phyloP scores from a whole-genome alignment of 441 rosid species.

The Populus hybrid region DNA sequence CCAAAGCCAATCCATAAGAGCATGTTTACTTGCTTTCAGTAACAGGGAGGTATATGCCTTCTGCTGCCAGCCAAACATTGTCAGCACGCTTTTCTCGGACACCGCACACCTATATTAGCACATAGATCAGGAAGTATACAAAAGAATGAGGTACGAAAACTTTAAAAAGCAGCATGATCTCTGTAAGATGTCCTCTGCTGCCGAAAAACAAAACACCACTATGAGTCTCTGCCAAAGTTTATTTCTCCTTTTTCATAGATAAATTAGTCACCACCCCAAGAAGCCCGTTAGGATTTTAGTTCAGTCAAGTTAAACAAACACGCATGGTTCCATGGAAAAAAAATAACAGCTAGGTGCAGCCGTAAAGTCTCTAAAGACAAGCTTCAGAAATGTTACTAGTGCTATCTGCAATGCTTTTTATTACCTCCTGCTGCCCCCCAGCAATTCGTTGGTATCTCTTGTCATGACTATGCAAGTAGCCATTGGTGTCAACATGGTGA shows the following conservation, averaged over 20 bases:
- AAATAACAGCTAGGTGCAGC: not conserved
- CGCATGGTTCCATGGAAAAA: not conserved
- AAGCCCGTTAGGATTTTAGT: not conserved
- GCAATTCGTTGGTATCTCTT: constrained; percentile 92
- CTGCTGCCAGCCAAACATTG: constrained; percentile 93
- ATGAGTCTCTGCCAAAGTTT: not conserved
- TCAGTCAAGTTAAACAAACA: not conserved
- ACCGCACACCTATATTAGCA: constrained; percentile 72
- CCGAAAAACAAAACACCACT: not conserved
- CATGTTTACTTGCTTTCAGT: constrained; percentile 48
- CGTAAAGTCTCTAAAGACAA: not conserved
- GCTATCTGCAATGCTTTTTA: constrained; percentile 9
- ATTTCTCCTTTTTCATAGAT: not conserved
- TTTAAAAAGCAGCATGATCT: not conserved
- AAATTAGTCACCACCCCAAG: not conserved
- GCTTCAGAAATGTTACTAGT: not conserved
- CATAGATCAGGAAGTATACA: constrained; percentile 4
- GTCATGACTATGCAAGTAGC: constrained; percentile 93
- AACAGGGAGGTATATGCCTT: constrained; percentile 90
- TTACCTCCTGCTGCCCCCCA: constrained; percentile 99
- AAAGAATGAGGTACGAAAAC: not conserved
- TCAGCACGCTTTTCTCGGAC: constrained; percentile 79
- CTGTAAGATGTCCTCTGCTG: not conserved
- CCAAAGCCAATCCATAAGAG: constrained; percentile 15
- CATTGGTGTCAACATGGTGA: constrained; percentile 91